Base-by-base conservation (phyloP, 495 filamentous ascomycete species). In the Penicillium dipodomyicola region DNA sequence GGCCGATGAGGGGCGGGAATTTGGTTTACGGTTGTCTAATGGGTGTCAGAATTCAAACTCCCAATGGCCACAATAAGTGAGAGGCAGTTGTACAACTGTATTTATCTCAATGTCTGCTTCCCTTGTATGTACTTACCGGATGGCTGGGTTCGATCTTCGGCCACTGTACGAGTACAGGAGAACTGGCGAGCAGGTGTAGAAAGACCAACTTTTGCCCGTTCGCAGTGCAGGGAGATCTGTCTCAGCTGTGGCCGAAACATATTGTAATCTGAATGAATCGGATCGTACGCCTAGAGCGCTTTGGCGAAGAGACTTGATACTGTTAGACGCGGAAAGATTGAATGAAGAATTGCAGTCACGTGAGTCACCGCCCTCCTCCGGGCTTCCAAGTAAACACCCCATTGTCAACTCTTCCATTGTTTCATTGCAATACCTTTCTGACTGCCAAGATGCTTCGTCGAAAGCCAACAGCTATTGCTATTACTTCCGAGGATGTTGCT, bases 401-500 rank as follows among this genome's bases (percentile, higher is more conserved):
- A n/a, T 17, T 39, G 40, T 27, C 46, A 17, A 9, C 11, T 29
- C 35, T 39, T 25, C n/a, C 48, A 49, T 29, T 37, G 20, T 5
- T 22, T 27, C 15, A 39, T 33, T 25, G 2, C 15, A 45, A 41
- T 25, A 11, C 15, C 11, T 39, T 20, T 32, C 23, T 10, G 41
- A 30, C 37, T 15, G 25, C 7, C 42, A 52, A 30, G 64, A 95
- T 95, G 90, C 86, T 95, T 55, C 90, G 90, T 64, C 86, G 90
- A 35, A 85, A 87, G 46, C 87, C 89, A 2, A 95, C 90, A 5
- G 79, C 84, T 27, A 88, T 95, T 59, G 80, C 83, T 50, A 78
- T 95, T 37, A 93, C 90, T 0, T 76, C 85, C 10, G 89, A 93
- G 71, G 90, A 95, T 66, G 71, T 94, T 39, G 80, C 85, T 25